Conservation (phyloP, 2,329 filamentous ascomycete genomes). For the Xylariaceae sp. region DNA sequence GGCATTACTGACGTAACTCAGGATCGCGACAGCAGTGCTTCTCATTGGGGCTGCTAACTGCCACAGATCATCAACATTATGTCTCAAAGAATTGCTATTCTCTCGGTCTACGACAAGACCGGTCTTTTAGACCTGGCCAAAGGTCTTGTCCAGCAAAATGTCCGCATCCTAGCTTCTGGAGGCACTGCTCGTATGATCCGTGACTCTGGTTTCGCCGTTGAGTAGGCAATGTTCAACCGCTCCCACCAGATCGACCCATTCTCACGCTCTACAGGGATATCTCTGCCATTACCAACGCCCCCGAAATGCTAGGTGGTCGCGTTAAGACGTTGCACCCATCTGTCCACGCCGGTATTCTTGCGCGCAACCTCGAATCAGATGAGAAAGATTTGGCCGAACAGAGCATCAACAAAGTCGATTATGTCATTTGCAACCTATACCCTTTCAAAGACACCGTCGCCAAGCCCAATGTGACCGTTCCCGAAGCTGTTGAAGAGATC, state of each 20-base stretch:
- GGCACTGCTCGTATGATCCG: slow-evolving; percentile 96
- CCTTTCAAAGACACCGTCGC: slow-evolving; percentile 98
- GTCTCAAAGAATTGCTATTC: slow-evolving; percentile 71
- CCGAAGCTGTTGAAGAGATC: slow-evolving; percentile 97
- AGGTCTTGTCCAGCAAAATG: slow-evolving; percentile 83
- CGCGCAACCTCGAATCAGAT: slow-evolving; percentile 89
- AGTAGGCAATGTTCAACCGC: slow-evolving; percentile 55
- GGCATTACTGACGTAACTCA: too few relatives aligned
- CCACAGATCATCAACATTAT: slow-evolving; percentile 24
- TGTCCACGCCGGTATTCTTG: slow-evolving; percentile 86
- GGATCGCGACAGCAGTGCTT: slow-evolving; percentile 4
- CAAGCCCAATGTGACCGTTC: slow-evolving; percentile 94
- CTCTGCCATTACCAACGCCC: slow-evolving; percentile 92
- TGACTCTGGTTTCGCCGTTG: slow-evolving; percentile 91
- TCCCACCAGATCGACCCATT: too few relatives aligned
- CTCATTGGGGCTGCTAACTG: slow-evolving; percentile 6
- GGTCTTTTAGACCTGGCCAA: slow-evolving; percentile 90
- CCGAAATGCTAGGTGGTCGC: slow-evolving; percentile 78
- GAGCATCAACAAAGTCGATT: slow-evolving; percentile 94
- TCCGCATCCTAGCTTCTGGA: slow-evolving; percentile 89
- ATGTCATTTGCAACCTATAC: slow-evolving; percentile 97
- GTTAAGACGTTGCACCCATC: slow-evolving; percentile 97
- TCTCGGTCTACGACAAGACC: slow-evolving; percentile 99
- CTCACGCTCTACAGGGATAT: slow-evolving; percentile 65
- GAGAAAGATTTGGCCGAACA: slow-evolving; percentile 95